Base-by-base conservation (phyloP, 2,329 filamentous ascomycete species). In the Pseudomassariella vexata region DNA sequence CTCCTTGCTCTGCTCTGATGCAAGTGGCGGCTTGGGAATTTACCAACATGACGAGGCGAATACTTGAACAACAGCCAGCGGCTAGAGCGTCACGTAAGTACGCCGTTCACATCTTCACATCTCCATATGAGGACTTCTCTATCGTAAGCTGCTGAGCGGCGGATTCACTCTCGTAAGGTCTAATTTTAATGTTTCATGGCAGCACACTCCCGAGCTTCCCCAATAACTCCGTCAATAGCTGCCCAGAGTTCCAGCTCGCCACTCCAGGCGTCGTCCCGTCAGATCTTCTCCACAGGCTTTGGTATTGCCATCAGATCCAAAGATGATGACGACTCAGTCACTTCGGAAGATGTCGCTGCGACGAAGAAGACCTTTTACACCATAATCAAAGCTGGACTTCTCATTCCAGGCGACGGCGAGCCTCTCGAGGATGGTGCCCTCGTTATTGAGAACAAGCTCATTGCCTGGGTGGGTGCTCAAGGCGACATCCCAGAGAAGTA, bases 401-500 rank as follows among this genome's bases (percentile, higher is more conserved):
- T 63, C 0, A 63, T 63, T 31, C 60, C 59, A 10, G 60, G 60
- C 27, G 52, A 56, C 34, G 58, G 58, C 22, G 36, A 51, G 3
- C 60, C 60, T 1, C 24, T 52, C 11, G 24, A 40, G 5, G 32
- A 62, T 9, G 55, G 48, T 15, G 53, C 55, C 3, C 47, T 63
- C 7, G 59, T 60, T 10, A 48, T 63, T 16, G 47, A 58, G 30
- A 46, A 50, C 39, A 53, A 54, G 27, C 40, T 54, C 23, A 63
- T 63, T 36, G 53, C 47, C 21, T 64, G 60, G 60, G 48, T 62
- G 24, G 60, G 61, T 28, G 21, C 48, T 2, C 41, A 50, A 16
- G 30, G 42, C 22, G 28, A 44, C 10, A 24, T 63, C 5, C 53
- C 53, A 0, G 27, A 38, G 2, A 44, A 48, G 7, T 61, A 59